These are phyloP conservation scores for Centaurea solstitialis DNA, from an alignment of 129 eudicot species.

Conservation along the genomic window DNA sequence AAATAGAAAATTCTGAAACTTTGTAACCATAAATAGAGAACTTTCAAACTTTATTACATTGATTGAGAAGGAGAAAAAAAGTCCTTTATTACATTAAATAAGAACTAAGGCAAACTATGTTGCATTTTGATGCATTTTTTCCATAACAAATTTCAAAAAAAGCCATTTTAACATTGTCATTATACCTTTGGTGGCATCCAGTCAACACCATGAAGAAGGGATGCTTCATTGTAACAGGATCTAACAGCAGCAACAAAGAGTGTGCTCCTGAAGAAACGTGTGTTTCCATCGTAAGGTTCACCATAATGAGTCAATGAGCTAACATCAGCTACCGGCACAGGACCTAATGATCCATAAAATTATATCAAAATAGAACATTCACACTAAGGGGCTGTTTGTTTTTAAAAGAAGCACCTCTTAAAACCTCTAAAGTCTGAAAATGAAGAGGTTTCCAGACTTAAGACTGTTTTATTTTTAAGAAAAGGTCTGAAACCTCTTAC, in stretches of 20 bases:
- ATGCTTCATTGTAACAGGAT: conserved; percentile 90
- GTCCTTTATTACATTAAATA: not conserved
- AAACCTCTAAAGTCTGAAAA: too few relatives aligned
- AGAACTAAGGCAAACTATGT: not conserved
- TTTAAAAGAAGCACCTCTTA: too few relatives aligned
- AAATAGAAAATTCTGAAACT: not conserved
- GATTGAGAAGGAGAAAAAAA: not conserved
- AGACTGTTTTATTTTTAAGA: too few relatives aligned
- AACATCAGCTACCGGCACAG: conserved; percentile 91
- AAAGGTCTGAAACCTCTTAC: too few relatives aligned
- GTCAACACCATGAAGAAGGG: conserved; percentile 94
- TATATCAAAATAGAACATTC: conserved; percentile 6
- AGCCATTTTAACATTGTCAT: not conserved
- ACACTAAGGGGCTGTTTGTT: too few relatives aligned
- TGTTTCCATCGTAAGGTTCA: conserved; percentile 98
- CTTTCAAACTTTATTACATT: not conserved
- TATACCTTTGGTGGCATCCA: conserved; percentile 99
- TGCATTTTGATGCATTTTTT: not conserved
- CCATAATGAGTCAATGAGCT: conserved; percentile 96
- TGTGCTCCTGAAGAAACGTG: conserved; percentile 95
- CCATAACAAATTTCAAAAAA: not conserved
- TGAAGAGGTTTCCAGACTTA: too few relatives aligned
- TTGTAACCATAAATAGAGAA: not conserved
- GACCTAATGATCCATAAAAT: conserved; percentile 50
- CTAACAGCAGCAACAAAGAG: conserved; percentile 98